Evolutionary conservation across 257 asterid species (phyloP), one percentile per base, ranked within the genome.

Genomic region (Gentiana straminea): DNA sequence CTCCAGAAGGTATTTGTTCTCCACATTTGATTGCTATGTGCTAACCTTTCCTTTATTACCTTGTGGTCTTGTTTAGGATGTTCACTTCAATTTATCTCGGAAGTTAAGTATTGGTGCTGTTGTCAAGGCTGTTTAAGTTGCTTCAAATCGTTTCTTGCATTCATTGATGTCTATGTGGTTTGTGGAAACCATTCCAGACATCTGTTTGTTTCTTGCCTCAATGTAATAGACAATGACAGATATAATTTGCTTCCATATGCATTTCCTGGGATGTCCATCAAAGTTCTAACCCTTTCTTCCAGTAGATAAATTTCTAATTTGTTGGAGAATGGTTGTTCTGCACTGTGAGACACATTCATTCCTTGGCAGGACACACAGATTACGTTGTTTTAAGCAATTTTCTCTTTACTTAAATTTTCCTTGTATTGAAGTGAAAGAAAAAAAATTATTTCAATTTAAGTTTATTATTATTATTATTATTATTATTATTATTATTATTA

Each of bases 1-100:
- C 86, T 92, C 52, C 86, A 88, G 81, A 83, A 92, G 98, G 98
- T 88, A 78, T 64, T 56, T 2, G 13, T 51, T 49, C 13, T 12
- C 2, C 52, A 53, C 53, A 35, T 54, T 24, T 50, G 44, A 39
- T 41, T 13, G 1, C 13, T 61, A 55, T 51, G 2, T 11, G 12
- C 4, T 36, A 7, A 8, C 39, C 63, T 2, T 8, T 33, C 32
- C 13, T 35, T 15, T 65, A 8, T 33, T 3, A 5, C 35, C 8
- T 37, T 34, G 12, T 13, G 48, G 36, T 34, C 53, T 50, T 24
- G 12, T 10, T 55, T 49, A 3, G 46, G 5, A 37, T 38, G 32
- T 13, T 33, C 54, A 34, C 8, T 45, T 15, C 37, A 37, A 46
- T 48, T 32, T 44, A 59, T 52, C 56, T 35, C 8, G 36, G 35